phyloP scores from a whole-genome alignment of 2,329 filamentous ascomycete species.

The Ilyonectria mors-panacis region DNA sequence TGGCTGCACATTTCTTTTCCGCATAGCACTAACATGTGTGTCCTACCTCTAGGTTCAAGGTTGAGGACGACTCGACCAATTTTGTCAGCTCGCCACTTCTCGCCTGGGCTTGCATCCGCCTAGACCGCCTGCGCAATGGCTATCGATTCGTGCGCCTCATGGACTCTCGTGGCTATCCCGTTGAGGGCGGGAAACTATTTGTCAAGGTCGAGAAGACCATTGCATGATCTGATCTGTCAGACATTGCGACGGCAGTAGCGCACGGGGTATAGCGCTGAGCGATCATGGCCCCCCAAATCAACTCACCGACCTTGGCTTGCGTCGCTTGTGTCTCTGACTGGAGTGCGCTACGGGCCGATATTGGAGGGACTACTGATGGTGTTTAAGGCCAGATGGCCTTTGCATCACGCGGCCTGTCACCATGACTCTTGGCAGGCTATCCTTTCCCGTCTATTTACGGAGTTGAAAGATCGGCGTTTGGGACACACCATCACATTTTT shows the following conservation, averaged over 20 bases:
- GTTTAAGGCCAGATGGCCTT: background rate
- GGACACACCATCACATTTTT: conserved; percentile 1
- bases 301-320: conserved; percentile 17
- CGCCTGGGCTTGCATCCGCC: conserved; percentile 72
- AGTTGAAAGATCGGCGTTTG: conserved; percentile 16
- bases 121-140: conserved; percentile 69
- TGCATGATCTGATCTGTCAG: conserved; percentile 46
- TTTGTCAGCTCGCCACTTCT: conserved; percentile 57
- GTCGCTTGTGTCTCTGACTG: background rate
- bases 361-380: background rate
- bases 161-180: conserved; percentile 61
- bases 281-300: background rate
- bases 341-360: background rate
- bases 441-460: background rate
- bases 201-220: conserved; percentile 67
- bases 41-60: conserved; percentile 62
- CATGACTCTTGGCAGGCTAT: background rate
- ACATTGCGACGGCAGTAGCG: background rate
- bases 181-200: conserved; percentile 64
- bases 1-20: conserved; percentile 26
- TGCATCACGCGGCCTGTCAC: conserved; percentile 1
- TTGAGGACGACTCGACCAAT: conserved; percentile 64
- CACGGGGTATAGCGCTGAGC: background rate
- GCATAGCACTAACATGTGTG: conserved; percentile 39
- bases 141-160: conserved; percentile 69